Percentiles rank a stretch among this genome's conserved stretches.
These are phyloP conservation scores for Stylonectria norvegica DNA, from an alignment of 2,329 filamentous ascomycete species.

Conservation along the genomic window DNA sequence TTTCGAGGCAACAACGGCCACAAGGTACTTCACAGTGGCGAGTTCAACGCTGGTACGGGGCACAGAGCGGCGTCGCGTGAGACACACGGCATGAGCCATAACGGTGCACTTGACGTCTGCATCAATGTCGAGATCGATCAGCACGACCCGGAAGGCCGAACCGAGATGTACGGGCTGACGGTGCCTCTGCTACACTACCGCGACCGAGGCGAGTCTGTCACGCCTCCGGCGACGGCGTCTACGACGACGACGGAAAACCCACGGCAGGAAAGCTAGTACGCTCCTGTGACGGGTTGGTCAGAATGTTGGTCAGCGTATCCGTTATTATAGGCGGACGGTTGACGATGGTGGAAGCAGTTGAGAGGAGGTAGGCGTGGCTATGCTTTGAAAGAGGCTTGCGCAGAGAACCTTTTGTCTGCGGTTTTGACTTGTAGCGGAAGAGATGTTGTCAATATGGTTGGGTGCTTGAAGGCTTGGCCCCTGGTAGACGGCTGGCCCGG, in stretches of 20 bases:
- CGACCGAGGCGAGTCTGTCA: conserved; percentile 23
- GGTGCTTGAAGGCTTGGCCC: no score
- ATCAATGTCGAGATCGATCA: conserved; percentile 87
- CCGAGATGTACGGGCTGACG: conserved; percentile 77
- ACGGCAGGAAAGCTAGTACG: no score
- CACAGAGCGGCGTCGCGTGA: conserved; percentile 67
- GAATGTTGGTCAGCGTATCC: no score
- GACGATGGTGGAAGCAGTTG: no score
- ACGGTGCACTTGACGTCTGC: conserved; percentile 71
- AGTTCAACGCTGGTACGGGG: conserved; percentile 70
- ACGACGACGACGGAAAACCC: background rate
- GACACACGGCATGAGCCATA: conserved; percentile 52
- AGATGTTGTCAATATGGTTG: no score
- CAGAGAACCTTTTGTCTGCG: no score
- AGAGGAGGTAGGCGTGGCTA: no score
- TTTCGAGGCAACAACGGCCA: conserved; percentile 61
- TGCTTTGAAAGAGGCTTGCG: no score
- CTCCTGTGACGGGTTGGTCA: no score
- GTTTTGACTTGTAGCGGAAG: no score
- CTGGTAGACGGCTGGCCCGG: no score
- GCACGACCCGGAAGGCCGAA: conserved; percentile 74
- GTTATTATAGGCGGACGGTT: no score
- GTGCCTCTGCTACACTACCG: conserved; percentile 65
- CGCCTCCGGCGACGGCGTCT: conserved; percentile 23
- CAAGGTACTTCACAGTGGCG: conserved; percentile 69